Base-by-base conservation (phyloP, 306 rosid species). In the Luffa aegyptiaca region DNA sequence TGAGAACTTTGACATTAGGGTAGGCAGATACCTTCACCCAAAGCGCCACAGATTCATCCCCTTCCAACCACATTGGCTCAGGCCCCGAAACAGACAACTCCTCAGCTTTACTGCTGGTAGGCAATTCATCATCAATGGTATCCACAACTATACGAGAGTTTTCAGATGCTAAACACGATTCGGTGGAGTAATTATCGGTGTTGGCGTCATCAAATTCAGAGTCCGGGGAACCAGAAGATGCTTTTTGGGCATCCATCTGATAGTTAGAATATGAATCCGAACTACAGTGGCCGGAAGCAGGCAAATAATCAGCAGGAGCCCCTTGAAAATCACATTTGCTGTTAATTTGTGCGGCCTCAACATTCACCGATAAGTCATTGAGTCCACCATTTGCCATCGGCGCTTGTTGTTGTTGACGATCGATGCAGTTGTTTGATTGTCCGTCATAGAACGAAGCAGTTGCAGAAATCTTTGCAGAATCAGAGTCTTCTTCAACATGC, bases 61-160 rank as follows among this genome's bases (percentile, higher is more conserved):
- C 91, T 81, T 96, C 92, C 56, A 96, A 86, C 99, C 97, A 96
- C 42, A 86, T 81, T 39, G 99, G 93, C 81, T 90, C 93, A 17
- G 90, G 93, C 82, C 90, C 96, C 9, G 90, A 81, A 80, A 84
- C 87, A 78, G 90, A 83, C 79, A 87, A 79, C 79, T 94, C 97
- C 75, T 90, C 93, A 57, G 90, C 92, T 87, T 83, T 87, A 48
- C 56, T 84, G 59, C 79, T 90, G 87, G 86, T 83, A 84, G 91
- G 89, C 65, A 91, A 83, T 76, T 89, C 97, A 83, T 82, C 84
- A 74, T 86, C 97, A 71, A 85, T 86, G 1, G 89, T 84, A 78
- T 91, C 89, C 83, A 86, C 85, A 80, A 86, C 80, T 79, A 90
- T 62, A 64, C 86, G 83, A 82, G 89, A 71, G 78, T 84, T 90